Conservation (phyloP, 352 stramenopile genomes). For the Elongisporangium prolatum region DNA sequence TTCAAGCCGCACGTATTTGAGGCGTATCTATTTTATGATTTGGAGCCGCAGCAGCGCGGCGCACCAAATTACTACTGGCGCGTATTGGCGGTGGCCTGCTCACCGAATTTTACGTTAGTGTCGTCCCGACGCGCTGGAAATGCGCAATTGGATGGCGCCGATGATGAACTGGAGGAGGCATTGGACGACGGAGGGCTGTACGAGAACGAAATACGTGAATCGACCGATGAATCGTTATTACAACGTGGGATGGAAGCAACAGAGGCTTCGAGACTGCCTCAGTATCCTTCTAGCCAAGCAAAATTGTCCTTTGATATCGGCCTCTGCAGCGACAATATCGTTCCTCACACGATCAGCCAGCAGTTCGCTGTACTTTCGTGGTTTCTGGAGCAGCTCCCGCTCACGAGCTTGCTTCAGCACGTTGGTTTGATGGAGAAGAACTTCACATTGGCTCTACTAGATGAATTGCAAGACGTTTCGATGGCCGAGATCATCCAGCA, state of each 20-base stretch:
- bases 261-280: too few species aligned
- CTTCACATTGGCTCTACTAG: background rate
- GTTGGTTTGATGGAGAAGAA: background rate
- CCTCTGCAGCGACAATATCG: background rate
- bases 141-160: too few species aligned
- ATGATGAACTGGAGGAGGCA: background rate
- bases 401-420: background rate
- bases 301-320: too few species aligned
- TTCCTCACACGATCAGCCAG: too few species aligned
- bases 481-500: background rate
- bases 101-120: background rate
- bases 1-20: slow-evolving; percentile 5
- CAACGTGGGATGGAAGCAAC: too few species aligned
- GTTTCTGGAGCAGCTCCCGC: background rate
- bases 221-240: too few species aligned
- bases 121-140: background rate
- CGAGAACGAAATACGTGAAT: too few species aligned
- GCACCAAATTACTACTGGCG: background rate
- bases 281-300: too few species aligned
- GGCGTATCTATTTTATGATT: slow-evolving; percentile 3
- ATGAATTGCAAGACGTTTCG: background rate
- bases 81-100: slow-evolving; percentile 1
- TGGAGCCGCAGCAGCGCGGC: background rate
- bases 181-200: background rate
- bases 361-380: background rate